These are phyloP conservation scores for Fraxinus pennsylvanica DNA, from an alignment of 257 asterid species.

Conservation along the genomic window DNA sequence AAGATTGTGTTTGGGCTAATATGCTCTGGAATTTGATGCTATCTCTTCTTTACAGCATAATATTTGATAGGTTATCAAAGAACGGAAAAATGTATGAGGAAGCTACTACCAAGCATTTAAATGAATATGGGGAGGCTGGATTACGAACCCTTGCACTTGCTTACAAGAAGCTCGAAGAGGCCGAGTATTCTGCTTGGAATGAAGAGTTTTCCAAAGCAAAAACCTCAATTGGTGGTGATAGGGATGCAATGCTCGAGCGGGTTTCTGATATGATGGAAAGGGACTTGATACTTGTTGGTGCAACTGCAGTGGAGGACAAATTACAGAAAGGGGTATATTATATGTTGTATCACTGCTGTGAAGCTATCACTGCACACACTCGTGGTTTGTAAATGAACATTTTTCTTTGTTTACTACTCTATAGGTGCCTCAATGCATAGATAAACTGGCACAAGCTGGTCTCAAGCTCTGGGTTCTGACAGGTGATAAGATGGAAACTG, in stretches of 20 bases:
- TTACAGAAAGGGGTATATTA: constrained; percentile 90
- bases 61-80: constrained; percentile 79
- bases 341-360: constrained; percentile 9
- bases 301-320: constrained; percentile 99
- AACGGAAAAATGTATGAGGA: constrained; percentile 70
- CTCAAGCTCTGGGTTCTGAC: constrained; percentile 98
- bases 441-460: constrained; percentile 98
- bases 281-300: constrained; percentile 90
- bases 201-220: constrained; percentile 83
- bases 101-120: constrained; percentile 78
- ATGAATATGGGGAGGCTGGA: constrained; percentile 95
- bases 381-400: neutral
- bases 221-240: constrained; percentile 73
- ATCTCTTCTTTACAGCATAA: constrained; percentile 61
- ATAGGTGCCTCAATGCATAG: constrained; percentile 98
- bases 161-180: constrained; percentile 78
- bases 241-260: constrained; percentile 84
- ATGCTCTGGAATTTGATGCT: neutral
- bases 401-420: constrained; percentile 21
- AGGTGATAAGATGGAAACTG: constrained; percentile 99
- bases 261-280: constrained; percentile 87
- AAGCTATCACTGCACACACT: neutral
- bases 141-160: constrained; percentile 93
- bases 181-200: constrained; percentile 82
- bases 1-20: neutral